phyloP scores from a whole-genome alignment of 257 asterid genomes.

The Primulina tabacum region DNA sequence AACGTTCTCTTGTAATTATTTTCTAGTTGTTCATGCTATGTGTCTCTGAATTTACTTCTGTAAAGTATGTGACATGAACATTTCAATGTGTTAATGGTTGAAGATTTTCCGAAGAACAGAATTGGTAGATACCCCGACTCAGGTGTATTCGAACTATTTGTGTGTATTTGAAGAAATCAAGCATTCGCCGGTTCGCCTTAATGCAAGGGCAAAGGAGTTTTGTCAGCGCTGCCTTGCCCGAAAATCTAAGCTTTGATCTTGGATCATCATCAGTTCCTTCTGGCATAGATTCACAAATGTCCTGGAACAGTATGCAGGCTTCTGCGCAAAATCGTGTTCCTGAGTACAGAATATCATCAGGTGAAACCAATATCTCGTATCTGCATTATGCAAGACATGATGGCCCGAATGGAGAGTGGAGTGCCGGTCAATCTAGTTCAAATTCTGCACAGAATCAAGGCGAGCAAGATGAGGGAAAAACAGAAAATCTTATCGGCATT shows the following conservation, averaged over 20 bases:
- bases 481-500: constrained; percentile 41
- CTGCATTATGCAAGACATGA: constrained; percentile 7
- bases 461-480: constrained; percentile 39
- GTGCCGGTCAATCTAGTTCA: background rate
- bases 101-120: constrained; percentile 45
- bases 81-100: constrained; percentile 25
- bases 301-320: constrained; percentile 55
- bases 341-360: constrained; percentile 31
- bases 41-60: background rate
- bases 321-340: constrained; percentile 31
- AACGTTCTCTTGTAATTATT: background rate
- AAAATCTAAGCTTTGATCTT: constrained; percentile 57
- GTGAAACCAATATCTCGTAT: constrained; percentile 15
- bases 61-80: constrained; percentile 6
- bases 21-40: background rate
- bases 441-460: constrained; percentile 29
- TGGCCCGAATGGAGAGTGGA: background rate
- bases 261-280: constrained; percentile 60
- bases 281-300: constrained; percentile 57
- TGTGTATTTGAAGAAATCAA: constrained; percentile 25
- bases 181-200: constrained; percentile 28
- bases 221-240: constrained; percentile 64
- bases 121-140: constrained; percentile 18
- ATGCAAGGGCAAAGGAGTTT: constrained; percentile 89
- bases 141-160: constrained; percentile 12